Percentiles rank a stretch among this genome's conserved stretches.
Conservation (phyloP, 2,329 filamentous ascomycete genomes). For the Clathrospora elynae region DNA sequence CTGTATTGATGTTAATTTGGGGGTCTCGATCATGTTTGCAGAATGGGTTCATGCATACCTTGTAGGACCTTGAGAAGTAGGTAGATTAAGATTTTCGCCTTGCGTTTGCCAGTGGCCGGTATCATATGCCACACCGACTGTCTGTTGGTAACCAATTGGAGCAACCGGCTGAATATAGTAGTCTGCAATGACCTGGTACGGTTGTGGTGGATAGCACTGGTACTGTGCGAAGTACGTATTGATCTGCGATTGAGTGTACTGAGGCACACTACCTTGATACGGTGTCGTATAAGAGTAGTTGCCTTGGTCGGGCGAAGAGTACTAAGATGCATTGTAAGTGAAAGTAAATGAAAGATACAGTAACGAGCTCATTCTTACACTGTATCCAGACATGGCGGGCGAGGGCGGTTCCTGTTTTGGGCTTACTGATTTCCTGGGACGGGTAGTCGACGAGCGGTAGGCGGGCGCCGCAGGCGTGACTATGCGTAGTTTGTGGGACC, state of each 20-base stretch:
- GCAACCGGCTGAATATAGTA: slow-evolving; percentile 25
- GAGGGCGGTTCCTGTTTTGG: slow-evolving; percentile 25
- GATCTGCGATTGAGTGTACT: slow-evolving; percentile 43
- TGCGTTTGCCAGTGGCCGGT: slow-evolving; percentile 18
- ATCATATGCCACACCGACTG: slow-evolving; percentile 16
- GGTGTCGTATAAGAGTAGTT: slow-evolving; percentile 24
- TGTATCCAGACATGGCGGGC: slow-evolving; percentile 34
- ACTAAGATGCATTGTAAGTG: slow-evolving; percentile 22
- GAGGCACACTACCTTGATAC: slow-evolving; percentile 27
- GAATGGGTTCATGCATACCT: slow-evolving; percentile 7
- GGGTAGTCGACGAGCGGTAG: slow-evolving; percentile 22
- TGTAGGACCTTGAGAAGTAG: slow-evolving; percentile 12
- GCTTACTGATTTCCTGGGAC: slow-evolving; percentile 16
- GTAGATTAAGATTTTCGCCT: slow-evolving; percentile 5
- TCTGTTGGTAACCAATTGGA: slow-evolving; percentile 17
- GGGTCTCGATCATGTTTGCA: neutral
- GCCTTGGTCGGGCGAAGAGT: slow-evolving; percentile 27
- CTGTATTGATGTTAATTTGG: slow-evolving; percentile 8
- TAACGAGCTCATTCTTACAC: slow-evolving; percentile 15
- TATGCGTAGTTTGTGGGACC: slow-evolving; percentile 16
- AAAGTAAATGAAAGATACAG: slow-evolving; percentile 1
- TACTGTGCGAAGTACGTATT: slow-evolving; percentile 39
- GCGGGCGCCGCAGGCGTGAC: slow-evolving; percentile 17
- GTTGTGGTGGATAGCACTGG: slow-evolving; percentile 36
- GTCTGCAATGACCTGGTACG: slow-evolving; percentile 35